phyloP scores from a whole-genome alignment of 805 yeast species.

The Limtongozyma cylindracea region DNA sequence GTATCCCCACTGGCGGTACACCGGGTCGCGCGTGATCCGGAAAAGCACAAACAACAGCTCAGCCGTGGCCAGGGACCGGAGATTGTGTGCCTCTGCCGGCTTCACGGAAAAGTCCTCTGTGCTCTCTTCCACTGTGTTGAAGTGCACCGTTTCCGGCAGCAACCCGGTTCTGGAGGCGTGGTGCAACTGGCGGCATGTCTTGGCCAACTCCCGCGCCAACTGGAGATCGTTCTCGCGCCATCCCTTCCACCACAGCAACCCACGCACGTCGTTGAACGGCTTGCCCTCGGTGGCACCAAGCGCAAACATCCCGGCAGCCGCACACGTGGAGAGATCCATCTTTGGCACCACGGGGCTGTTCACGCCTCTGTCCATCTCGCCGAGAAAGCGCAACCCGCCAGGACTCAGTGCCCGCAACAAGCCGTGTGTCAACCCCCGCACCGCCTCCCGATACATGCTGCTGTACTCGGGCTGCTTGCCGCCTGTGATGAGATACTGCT shows the following conservation, averaged over 20 bases:
- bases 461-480: slow-evolving; percentile 33
- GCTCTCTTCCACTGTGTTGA: slow-evolving; percentile 26
- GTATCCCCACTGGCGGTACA: slow-evolving; percentile 77
- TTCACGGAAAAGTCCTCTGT: slow-evolving; percentile 40
- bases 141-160: slow-evolving; percentile 73
- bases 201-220: slow-evolving; percentile 49
- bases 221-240: slow-evolving; percentile 34
- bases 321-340: slow-evolving; percentile 88
- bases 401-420: slow-evolving; percentile 38
- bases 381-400: slow-evolving; percentile 36
- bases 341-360: slow-evolving; percentile 32
- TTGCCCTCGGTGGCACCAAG: slow-evolving; percentile 72
- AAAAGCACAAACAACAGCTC: slow-evolving; percentile 66
- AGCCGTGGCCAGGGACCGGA: slow-evolving; percentile 87
- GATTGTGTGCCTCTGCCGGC: slow-evolving; percentile 51
- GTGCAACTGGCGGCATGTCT: slow-evolving; percentile 72
- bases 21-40: slow-evolving; percentile 55
- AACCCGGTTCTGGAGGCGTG: slow-evolving; percentile 49
- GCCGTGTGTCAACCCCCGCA: slow-evolving; percentile 50
- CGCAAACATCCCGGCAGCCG: slow-evolving; percentile 72
- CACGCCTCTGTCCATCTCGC: slow-evolving; percentile 57
- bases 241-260: slow-evolving; percentile 27
- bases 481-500: slow-evolving; percentile 63
- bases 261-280: slow-evolving; percentile 25
- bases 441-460: slow-evolving; percentile 54